Evolutionary conservation across 495 filamentous ascomycete species (phyloP), one percentile per base, ranked within the genome.

Genomic region (Haplographium delicatum): DNA sequence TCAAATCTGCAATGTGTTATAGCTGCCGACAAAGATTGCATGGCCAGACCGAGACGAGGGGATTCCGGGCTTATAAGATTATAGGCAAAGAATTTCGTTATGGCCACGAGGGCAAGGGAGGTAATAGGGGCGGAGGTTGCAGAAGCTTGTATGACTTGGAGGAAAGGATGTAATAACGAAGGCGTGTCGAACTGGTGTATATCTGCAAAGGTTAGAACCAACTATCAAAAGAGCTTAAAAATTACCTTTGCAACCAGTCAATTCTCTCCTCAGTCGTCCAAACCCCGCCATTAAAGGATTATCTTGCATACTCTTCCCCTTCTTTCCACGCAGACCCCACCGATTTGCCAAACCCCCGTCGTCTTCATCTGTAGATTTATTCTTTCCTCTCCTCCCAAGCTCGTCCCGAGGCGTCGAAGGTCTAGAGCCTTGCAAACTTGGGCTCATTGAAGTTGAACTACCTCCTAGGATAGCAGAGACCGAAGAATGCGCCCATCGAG

Each of bases 1-100:
- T 99, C 93, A 59, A 99, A 99, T 37, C 91, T 84, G 63, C 93
- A 99, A 61, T 99, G 91, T 38, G 93, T 99, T 58, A 97, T 94
- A 26, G 94, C 91, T 2, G 88, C 86, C 2, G 93, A 95, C 10
- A 99, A 74, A 11, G 90, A 79, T 63, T 96, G 93, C 94, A 99
- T 97, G 18, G 86, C 93, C 35, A 90, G 74, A 0, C 89, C 74
- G 25, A 97, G 83, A 50, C 89, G 80, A 3, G 91, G 93, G 10
- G 90, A 96, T 39, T 83, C 75, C 40, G 74, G 76, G 47, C 81
- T 83, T 51, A 99, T 86, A 51, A 99, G 85, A 37, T 90, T 89
- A 62, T 99, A 99, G 19, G 89, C 81, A 56, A 99, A 86, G 72
- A 99, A 94, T 62, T 97, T 99, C 37, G 91, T 93, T 50, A 97